Percentiles rank a stretch among this genome's conserved stretches.
phyloP scores from a whole-genome alignment of 1,284 basidiomycete genomes.

The Athelia psychrophila region DNA sequence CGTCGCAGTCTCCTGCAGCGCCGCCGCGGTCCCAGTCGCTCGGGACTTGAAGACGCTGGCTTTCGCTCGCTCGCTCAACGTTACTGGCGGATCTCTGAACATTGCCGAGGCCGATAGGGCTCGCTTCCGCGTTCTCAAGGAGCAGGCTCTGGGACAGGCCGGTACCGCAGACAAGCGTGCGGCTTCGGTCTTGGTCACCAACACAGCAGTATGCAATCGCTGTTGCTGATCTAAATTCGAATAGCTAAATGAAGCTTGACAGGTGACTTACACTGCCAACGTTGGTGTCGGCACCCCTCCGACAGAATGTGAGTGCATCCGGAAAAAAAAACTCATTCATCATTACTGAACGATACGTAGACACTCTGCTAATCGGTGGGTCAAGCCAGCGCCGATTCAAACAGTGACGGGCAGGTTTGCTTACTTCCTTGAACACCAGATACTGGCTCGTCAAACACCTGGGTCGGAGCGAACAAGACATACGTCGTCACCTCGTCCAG shows the following conservation, averaged over 20 bases:
- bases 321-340: background rate
- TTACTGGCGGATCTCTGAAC: conserved; percentile 4
- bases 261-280: conserved; percentile 2
- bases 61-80: conserved; percentile 12
- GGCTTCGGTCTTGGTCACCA: conserved; percentile 10
- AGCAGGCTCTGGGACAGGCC: conserved; percentile 1
- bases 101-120: conserved; percentile 17
- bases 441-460: conserved; percentile 21
- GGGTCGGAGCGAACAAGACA: conserved; percentile 17
- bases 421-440: no score
- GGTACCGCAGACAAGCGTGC: conserved; percentile 5
- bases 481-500: conserved; percentile 12
- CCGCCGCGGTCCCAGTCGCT: conserved; percentile 7
- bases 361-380: conserved; percentile 13
- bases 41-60: conserved; percentile 9
- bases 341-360: background rate
- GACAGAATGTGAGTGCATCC: conserved; percentile 34
- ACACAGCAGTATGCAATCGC: background rate
- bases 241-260: no score
- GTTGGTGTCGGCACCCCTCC: conserved; percentile 41
- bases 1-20: conserved; percentile 1
- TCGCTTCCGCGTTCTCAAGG: conserved; percentile 11
- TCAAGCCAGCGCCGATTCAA: no score
- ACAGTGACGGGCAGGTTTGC: no score
- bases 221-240: no score